Base-by-base conservation (phyloP, 768 basidiomycete species). In the Suillus plorans region DNA sequence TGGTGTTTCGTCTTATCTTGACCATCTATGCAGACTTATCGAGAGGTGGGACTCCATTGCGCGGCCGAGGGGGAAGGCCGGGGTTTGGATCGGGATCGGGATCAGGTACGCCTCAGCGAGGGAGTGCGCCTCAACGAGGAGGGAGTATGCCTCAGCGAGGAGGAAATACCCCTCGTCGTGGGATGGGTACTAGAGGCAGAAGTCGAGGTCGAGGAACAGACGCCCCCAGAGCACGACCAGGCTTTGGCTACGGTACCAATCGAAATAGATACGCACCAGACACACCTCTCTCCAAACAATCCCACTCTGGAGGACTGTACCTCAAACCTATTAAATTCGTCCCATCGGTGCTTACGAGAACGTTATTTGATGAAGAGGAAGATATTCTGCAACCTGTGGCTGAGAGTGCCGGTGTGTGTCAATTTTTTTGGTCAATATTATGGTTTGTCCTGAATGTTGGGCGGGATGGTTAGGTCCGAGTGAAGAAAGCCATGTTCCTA, bases 271-370 rank as follows among this genome's bases (percentile, higher is more conserved):
- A 76, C 12, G 72, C 71, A 16, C 74, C 74, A 42, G 79, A 82
- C 55, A 81, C 82, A 2, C 78, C 87, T 5, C 76, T 89, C 20
- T 89, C 89, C 1, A 81, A 78, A 28, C 69, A 88, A 50, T 77
- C 90, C 9, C 80, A 84, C 64, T 76, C 82, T 31, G 84, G 86
- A 45, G 77, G 91, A 34, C 90, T 89, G 2, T 77, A 86, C 0
- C 78, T 93, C 20, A 79, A 80, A n/a, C 92, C 91, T 0, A 78
- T 94, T 67, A 76, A 77, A 14, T 94, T 94, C 68, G 90, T 94
- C 14, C 86, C 80, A 20, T 86, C 89, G 0, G 78, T 81, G 13
- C 60, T 81, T 50, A 85, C 83, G 2, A 77, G 83, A 61, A 74
- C 82, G 70, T 63, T 82, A 79, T 77, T 94, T 85, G 67, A 75